Evolutionary conservation across 2,329 filamentous ascomycete species (phyloP), one percentile per base, ranked within the genome.

Genomic region (Beauveria scarabaeidicola): DNA sequence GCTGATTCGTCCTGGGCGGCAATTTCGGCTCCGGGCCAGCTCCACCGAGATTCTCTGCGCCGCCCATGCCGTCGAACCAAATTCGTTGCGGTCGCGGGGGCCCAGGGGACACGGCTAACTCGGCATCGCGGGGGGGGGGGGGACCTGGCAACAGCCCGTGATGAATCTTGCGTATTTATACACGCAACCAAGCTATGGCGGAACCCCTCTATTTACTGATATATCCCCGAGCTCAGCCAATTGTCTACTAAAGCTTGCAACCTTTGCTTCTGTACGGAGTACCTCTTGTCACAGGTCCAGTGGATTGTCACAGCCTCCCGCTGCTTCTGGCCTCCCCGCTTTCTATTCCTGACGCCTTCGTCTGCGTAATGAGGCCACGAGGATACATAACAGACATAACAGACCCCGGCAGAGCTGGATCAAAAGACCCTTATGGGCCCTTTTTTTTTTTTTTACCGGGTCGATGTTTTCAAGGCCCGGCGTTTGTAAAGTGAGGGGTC

Each of bases 1-100:
- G 32, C 41, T 58, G 55, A 58, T 58, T 58, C 55, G 55, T 27
- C 55, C 9, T 51, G 23, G 36, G 9, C 55, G 55, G 55, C 55
- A 40, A 27, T n/a, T 43, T 21, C 46, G 55, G 36, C 36, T 23
- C 17, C 27, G 7, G 29, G 10, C 44, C 44, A 25, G 19, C 53
- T 56, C 53, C 53, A 56, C 53, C 21, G n/a, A 3, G 4, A 36
- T 27, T 23, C 17, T 36, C 13, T 25, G 9, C 10, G 32, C 50
- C 17, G 19, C 21, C 2, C 32, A 17, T 23, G 8, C 25, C 11
- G 50, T 21, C n/a, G 32, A 43, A 29, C 40, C 27, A 41, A 2
- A 13, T 21, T 29, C 8, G 40, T 9, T 44, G 38, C 44, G 8
- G n/a, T n/a, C n/a, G n/a, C n/a, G 8, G 51, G 51, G n/a, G 27